Evolutionary conservation across 345 rosid species (phyloP), one percentile per base, ranked within the genome.

Genomic region (Populus euphratica): DNA sequence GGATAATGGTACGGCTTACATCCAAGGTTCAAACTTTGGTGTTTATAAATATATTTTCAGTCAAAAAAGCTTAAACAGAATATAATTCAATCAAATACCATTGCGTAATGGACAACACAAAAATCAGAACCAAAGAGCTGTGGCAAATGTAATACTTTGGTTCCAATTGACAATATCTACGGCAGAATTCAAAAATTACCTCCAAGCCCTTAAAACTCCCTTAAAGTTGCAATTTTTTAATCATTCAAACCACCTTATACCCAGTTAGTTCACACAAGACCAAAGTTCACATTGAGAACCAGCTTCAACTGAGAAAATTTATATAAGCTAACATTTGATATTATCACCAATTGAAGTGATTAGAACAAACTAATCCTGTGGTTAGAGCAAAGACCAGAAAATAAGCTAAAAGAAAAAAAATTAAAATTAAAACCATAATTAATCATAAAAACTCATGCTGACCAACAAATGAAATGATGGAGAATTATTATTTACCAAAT

Each of bases 401-500:
- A 54, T 20, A 54, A 6, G 61, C 61, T 54, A 54, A 21, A 8
- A 54, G 61, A 54, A 20, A 21, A 11, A 54, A 54, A 18, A 21
- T 2, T 54, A 52, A 52, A 20, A 20, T 3, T 54, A 54, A 21
- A 21, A 54, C 23, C 61, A 54, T 54, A 6, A 54, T 21, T 8
- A 54, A 20, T 54, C 25, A 54, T 21, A 54, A 54, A 54, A 54
- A 54, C 61, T 54, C 25, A 54, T 54, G 61, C 25, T 18, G 61
- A 21, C 61, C 61, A 54, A 54, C 11, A 21, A 54, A 54, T 21
- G 61, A 54, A 54, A 25, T 54, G 61, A 54, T 20, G 25, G 12
- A 54, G 61, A 20, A 54, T 20, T 21, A 54, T 21, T 54, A 20
- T 54, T 56, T 87, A 95, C 99, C 96, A 88, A 81, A 82, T 92